Base-by-base conservation (phyloP, 441 rosid genomes). In the Adansonia madagascariensis region DNA sequence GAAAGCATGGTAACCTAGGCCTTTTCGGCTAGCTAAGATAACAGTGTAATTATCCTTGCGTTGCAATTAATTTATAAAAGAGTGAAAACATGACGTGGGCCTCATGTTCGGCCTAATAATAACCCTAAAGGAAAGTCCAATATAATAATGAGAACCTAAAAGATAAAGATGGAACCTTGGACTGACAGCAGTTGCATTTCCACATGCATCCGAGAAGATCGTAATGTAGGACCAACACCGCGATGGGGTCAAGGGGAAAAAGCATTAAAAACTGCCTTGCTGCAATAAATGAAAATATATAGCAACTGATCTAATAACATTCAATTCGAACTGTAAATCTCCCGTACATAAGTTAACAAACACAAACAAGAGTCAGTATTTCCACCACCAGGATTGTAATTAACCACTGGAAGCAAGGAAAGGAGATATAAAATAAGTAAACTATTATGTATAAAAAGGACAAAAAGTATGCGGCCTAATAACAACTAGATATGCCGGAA, bases 101-200 rank as follows among this genome's bases (percentile, higher is more conserved):
- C 65, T 73, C n/a, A 31, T 39, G 65, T 65, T 15, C 12, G 24
- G 70, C 11, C 24, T 43, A 41, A 11, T n/a, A 35, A 56, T 20
- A 55, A 72, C 64, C 24, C n/a, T 22, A 22, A 3, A 43, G 76
- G 53, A 57, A 73, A 73, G 41, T 35, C 41, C 41, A 6, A 35
- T 35, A 35, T 35, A 35, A 35, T 35, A 35, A 35, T 35, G 9
- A 44, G 17, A 3, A 8, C 52, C 71, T 8, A 10, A 35, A 35
- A 72, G 35, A 35, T 56, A 35, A 55, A 1, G 35, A 56, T 41
- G 65, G 52, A 73, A 57, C 47, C 76, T 73, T 20, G 12, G 49
- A 9, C 49, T 35, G 62, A 12, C 4, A 56, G 50, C 52, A 14
- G 27, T 56, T 55, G 6, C 35, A 20, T 17, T 20, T 56, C 75